These are phyloP conservation scores for Lentinula aciculospora DNA, from an alignment of 768 basidiomycete genomes.

Conservation along the genomic window DNA sequence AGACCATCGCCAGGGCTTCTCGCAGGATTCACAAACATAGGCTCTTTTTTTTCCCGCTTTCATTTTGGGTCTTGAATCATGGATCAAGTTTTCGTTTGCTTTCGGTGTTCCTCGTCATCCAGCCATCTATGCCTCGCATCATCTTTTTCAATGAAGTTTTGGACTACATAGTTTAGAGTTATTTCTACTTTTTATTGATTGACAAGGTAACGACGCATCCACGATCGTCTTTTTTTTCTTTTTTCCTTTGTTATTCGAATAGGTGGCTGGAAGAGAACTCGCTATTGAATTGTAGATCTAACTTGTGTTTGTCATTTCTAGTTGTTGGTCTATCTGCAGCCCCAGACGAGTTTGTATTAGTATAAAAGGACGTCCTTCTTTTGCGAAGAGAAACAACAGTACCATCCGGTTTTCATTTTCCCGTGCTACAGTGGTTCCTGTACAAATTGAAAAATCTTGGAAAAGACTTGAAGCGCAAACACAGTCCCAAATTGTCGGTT, in stretches of 20 bases:
- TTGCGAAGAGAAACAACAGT: no score
- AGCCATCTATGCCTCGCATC: neutral
- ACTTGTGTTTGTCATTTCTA: neutral
- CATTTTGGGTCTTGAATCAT: neutral
- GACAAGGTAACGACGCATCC: conserved; percentile 1
- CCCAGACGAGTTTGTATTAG: neutral
- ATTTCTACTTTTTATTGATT: no score
- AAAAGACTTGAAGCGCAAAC: no score
- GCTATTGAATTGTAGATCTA: neutral
- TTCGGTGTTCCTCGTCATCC: neutral
- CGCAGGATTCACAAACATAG: conserved; percentile 9
- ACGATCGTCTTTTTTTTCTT: conserved; percentile 1
- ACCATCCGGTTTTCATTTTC: no score
- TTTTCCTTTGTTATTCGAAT: neutral
- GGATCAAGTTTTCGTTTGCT: neutral
- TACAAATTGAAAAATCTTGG: no score
- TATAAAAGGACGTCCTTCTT: no score
- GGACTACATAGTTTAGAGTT: no score
- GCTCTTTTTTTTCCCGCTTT: neutral
- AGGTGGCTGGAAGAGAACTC: neutral
- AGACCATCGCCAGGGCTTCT: conserved; percentile 27
- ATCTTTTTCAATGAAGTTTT: no score
- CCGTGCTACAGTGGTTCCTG: no score
- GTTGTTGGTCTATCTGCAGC: neutral
- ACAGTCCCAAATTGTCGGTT: no score